Evolutionary conservation across 2,329 filamentous ascomycete species (phyloP).

Genomic region (Pezicula carpinea): DNA sequence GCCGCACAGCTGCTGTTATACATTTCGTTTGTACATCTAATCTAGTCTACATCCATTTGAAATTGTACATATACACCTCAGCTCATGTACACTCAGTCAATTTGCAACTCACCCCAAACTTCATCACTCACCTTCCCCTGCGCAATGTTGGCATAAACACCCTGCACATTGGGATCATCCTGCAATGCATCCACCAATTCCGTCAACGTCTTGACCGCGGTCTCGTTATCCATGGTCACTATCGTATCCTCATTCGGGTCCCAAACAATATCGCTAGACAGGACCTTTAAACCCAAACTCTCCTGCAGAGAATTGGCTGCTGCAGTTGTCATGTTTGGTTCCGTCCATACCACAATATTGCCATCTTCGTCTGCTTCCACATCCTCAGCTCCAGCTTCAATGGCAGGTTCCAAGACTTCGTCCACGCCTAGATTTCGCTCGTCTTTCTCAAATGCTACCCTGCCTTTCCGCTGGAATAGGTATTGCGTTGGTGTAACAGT

Average conservation of each 20-base stretch:
- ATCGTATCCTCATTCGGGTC: constrained; percentile 76
- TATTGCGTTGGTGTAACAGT: constrained; percentile 71
- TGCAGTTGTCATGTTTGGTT: constrained; percentile 58
- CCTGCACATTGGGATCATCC: constrained; percentile 70
- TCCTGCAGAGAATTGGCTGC: constrained; percentile 61
- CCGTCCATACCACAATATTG: constrained; percentile 65
- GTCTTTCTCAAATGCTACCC: constrained; percentile 62
- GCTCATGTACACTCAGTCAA: constrained; percentile 40
- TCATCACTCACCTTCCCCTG: constrained; percentile 48
- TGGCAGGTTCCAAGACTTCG: constrained; percentile 72
- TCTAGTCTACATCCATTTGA: constrained; percentile 9
- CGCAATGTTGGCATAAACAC: constrained; percentile 68
- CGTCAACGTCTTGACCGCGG: constrained; percentile 51
- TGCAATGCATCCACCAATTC: constrained; percentile 55
- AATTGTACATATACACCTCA: not conserved
- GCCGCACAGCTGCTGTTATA: constrained; percentile 2
- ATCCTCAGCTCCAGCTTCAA: constrained; percentile 80
- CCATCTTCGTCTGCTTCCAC: constrained; percentile 65
- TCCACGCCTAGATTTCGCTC: constrained; percentile 48
- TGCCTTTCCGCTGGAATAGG: constrained; percentile 78
- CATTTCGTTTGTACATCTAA: constrained; percentile 5
- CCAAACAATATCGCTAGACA: constrained; percentile 80
- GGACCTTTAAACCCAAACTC: constrained; percentile 60
- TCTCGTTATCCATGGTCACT: constrained; percentile 54
- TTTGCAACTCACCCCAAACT: constrained; percentile 48